These are phyloP conservation scores for Hibiscus mutabilis DNA, from an alignment of 345 rosid species.

Conservation along the genomic window DNA sequence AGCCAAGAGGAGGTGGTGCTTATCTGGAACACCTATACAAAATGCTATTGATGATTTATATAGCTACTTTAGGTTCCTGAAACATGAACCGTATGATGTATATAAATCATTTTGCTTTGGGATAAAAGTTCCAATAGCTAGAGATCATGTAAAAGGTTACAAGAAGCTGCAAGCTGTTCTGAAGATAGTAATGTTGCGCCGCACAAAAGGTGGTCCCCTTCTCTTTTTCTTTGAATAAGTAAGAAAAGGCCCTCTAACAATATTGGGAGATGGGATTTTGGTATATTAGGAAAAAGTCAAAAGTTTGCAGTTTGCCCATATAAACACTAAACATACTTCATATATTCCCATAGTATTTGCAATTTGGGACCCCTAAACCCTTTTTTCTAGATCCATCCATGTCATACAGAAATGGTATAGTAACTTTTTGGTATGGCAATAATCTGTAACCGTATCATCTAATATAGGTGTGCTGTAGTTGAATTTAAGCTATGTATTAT, in stretches of 20 bases:
- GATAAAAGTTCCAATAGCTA: constrained; percentile 68
- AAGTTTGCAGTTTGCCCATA: neutral
- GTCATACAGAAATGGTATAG: neutral
- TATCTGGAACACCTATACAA: constrained; percentile 98
- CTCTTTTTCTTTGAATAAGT: neutral
- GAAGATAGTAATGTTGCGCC: constrained; percentile 87
- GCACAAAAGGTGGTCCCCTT: constrained; percentile 72
- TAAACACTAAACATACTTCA: neutral
- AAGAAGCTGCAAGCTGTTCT: constrained; percentile 87
- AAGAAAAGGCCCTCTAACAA: constrained; percentile 5
- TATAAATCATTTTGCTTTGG: constrained; percentile 58
- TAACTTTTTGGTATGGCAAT: neutral
- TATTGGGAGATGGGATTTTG: constrained; percentile 3
- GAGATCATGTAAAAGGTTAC: constrained; percentile 70
- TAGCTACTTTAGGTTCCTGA: constrained; percentile 94
- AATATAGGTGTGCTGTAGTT: constrained; percentile 9
- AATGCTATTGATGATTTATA: constrained; percentile 85
- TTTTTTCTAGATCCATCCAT: neutral
- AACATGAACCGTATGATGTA: constrained; percentile 68
- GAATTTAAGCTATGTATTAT: constrained; percentile 8
- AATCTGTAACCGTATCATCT: neutral
- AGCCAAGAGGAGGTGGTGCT: constrained; percentile 94
- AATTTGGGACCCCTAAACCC: neutral
- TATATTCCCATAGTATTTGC: neutral
- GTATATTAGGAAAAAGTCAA: neutral